Base-by-base conservation (phyloP, 306 rosid species). In the Vigna angularis region DNA sequence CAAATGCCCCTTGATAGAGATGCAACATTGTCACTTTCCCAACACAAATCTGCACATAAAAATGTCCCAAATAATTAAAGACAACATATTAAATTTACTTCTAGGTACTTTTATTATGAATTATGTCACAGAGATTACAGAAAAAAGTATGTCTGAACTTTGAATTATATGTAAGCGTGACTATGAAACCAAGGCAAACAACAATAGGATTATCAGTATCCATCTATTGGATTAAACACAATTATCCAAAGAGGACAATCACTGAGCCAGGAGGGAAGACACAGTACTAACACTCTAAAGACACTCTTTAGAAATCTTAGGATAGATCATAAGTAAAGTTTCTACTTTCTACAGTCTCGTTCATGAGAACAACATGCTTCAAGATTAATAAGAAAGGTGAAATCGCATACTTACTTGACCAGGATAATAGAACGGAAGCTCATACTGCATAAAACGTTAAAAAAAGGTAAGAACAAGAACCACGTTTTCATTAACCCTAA, bases 1-100 rank as follows among this genome's bases (percentile, higher is more conserved):
- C 90, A 87, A 95, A 95, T 40, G 96, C 99, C 85, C 99, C 99
- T 86, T 93, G 99, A 85, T 95, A 95, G 66, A 95, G 97, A 79
- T 91, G 97, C 79, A 93, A 55, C 52, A 91, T 82, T 62, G 91
- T 89, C 84, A 95, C 98, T 70, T 88, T 86, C 78, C 98, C 98
- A 69, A 70, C 71, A 84, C 98, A 95, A 79, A 92, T 87, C 98
- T 95, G 97, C 87, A 83, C 7, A 22, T 30, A 77, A 77, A 55
- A 73, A 64, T 49, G 78, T 77, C 59, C 65, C 48, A 50, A 49
- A n/a, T 62, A 44, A 42, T 65, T 45, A 66, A 59, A 45, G 18
- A 49, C 53, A n/a, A 22, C 28, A 40, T 10, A 52, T 20, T 45
- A 58, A 77, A 62, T 68, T 34, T 38, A 38, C 74, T 72, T 68